Conservation (phyloP, 768 basidiomycete genomes). For the Trametes elegans region DNA sequence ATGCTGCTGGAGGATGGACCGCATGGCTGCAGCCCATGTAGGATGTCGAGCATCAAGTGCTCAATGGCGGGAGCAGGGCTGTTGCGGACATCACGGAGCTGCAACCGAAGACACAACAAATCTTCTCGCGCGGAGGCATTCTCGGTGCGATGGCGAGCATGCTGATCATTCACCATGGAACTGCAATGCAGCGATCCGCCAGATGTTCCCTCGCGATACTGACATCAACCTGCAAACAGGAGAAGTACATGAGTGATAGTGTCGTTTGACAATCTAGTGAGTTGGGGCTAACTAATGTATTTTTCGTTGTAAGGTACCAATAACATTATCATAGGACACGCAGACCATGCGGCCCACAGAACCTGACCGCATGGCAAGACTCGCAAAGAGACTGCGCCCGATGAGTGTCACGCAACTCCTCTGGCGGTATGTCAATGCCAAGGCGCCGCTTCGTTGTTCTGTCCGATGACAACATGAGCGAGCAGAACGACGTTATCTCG, state of each 20-base stretch:
- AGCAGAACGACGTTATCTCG: not conserved
- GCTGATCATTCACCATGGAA: not conserved
- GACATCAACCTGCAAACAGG: too few species aligned
- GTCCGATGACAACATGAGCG: conserved; percentile 3
- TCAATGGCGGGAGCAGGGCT: not conserved
- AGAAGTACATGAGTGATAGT: too few species aligned
- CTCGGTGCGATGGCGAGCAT: not conserved
- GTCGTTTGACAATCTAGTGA: too few species aligned
- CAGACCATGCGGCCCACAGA: not conserved
- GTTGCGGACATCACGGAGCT: conserved; percentile 1
- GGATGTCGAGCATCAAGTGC: not conserved
- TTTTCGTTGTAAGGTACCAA: not conserved
- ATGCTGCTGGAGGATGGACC: not conserved
- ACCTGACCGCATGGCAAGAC: not conserved
- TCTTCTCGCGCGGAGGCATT: not conserved
- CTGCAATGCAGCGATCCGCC: not conserved
- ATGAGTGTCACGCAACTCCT: too few species aligned
- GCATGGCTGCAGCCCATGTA: not conserved
- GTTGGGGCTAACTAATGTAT: too few species aligned
- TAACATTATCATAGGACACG: too few species aligned
- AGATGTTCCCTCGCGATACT: not conserved
- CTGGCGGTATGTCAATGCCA: not conserved
- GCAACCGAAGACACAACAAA: not conserved
- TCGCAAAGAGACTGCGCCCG: too few species aligned
- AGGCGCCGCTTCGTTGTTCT: not conserved